Percentiles rank a stretch among this genome's conserved stretches.
Evolutionary conservation across 257 asterid genomes (phyloP).

Genomic region (Capsicum baccatum): DNA sequence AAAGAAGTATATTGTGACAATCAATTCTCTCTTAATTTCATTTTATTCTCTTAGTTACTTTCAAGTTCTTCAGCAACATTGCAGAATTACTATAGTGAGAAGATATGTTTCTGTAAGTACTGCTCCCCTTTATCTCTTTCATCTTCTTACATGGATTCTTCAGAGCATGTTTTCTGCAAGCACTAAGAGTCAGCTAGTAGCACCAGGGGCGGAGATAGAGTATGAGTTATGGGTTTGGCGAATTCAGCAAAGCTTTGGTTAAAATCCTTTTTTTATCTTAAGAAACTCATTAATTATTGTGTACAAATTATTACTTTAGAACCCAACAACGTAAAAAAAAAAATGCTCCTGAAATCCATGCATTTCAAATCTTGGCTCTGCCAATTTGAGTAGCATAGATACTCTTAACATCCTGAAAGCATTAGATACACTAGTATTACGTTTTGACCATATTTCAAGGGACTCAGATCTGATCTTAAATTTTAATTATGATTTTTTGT

Average conservation of each 20-base stretch:
- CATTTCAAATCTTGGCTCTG: not conserved
- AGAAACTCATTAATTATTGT: not conserved
- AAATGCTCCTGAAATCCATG: not conserved
- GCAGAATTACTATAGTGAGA: conserved; percentile 20
- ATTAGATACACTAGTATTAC: not conserved
- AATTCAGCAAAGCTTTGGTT: not conserved
- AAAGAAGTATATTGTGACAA: not conserved
- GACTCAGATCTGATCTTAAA: not conserved
- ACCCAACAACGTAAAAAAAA: not conserved
- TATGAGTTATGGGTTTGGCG: not conserved
- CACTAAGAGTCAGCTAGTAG: not conserved
- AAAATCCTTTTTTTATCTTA: not conserved
- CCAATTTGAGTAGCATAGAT: not conserved
- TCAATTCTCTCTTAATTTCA: conserved; percentile 10
- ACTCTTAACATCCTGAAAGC: not conserved
- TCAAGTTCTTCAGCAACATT: conserved; percentile 9
- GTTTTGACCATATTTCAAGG: not conserved
- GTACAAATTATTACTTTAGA: not conserved
- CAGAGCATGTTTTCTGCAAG: not conserved
- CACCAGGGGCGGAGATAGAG: not conserved
- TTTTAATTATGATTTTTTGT: not conserved
- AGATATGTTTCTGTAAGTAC: conserved; percentile 10
- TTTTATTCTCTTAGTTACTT: not conserved
- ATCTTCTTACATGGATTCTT: not conserved
- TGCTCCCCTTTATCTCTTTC: not conserved